phyloP scores from a whole-genome alignment of 169 alveolate species.

The Amoebophrya sp. region DNA sequence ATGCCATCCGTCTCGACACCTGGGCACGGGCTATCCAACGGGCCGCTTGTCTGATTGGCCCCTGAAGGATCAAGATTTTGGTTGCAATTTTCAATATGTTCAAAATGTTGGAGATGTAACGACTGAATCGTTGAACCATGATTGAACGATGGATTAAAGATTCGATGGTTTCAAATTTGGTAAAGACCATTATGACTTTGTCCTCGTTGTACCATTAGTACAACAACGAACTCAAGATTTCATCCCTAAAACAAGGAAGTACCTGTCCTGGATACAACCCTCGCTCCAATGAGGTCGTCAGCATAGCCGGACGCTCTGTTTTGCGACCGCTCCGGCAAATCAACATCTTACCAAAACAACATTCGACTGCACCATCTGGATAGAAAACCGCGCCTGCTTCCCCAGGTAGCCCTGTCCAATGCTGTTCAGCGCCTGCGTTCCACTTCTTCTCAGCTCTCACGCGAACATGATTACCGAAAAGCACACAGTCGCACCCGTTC shows the following conservation, averaged over 20 bases:
- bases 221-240: neutral
- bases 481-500: neutral
- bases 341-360: neutral
- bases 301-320: neutral
- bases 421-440: neutral
- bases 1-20: neutral
- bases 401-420: neutral
- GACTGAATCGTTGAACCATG: too few relatives aligned
- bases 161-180: too few relatives aligned
- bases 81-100: too few relatives aligned
- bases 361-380: neutral
- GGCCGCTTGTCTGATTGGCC: neutral
- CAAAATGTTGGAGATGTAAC: too few relatives aligned
- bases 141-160: too few relatives aligned
- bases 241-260: too few relatives aligned
- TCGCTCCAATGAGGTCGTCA: neutral
- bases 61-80: too few relatives aligned
- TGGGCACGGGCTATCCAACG: neutral
- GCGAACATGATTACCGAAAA: neutral
- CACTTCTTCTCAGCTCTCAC: neutral
- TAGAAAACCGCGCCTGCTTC: neutral
- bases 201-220: too few relatives aligned
- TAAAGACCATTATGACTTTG: too few relatives aligned
- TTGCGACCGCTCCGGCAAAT: neutral
- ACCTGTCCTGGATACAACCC: neutral